A percentile compares a stretch with the other conserved stretches of the same genome.
These are phyloP conservation scores for Neoarthrinium moseri DNA, from an alignment of 2,329 filamentous ascomycete genomes.

Conservation along the genomic window DNA sequence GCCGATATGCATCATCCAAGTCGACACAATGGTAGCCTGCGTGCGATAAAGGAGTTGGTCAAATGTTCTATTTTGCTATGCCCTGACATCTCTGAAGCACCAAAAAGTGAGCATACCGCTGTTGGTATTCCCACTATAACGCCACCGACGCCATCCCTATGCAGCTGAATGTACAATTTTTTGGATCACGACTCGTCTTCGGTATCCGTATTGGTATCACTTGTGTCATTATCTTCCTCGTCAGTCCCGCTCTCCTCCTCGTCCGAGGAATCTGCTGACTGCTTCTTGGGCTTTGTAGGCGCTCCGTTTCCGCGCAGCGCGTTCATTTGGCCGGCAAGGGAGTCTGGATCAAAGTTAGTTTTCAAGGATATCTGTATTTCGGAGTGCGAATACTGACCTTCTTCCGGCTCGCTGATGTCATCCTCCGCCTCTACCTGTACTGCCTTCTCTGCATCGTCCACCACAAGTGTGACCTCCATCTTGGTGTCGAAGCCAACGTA, in stretches of 20 bases:
- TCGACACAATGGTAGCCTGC: no score
- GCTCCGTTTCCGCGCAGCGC: conserved; percentile 72
- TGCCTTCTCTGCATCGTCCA: conserved; percentile 87
- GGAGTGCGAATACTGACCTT: conserved; percentile 58
- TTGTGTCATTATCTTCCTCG: conserved; percentile 65
- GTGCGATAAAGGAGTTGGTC: no score
- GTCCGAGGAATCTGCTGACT: conserved; percentile 51
- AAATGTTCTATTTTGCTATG: no score
- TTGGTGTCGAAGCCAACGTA: conserved; percentile 94
- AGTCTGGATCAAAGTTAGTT: conserved; percentile 49
- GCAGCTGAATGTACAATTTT: conserved; percentile 3
- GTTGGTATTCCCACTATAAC: conserved; percentile 21
- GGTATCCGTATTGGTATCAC: conserved; percentile 68
- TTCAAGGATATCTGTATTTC: no score
- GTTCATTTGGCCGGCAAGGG: conserved; percentile 86
- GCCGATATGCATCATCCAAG: no score
- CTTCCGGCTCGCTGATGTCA: conserved; percentile 96
- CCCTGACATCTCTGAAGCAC: no score
- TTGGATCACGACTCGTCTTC: conserved; percentile 53
- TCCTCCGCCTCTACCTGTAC: conserved; percentile 79
- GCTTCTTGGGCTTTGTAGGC: conserved; percentile 57
- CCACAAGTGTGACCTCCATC: conserved; percentile 83
- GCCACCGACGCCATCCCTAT: conserved; percentile 9
- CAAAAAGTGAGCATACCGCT: conserved; percentile 48
- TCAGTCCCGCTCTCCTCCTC: conserved; percentile 85